Base-by-base conservation (phyloP, 1,284 basidiomycete genomes). In the Pholiota adiposa region DNA sequence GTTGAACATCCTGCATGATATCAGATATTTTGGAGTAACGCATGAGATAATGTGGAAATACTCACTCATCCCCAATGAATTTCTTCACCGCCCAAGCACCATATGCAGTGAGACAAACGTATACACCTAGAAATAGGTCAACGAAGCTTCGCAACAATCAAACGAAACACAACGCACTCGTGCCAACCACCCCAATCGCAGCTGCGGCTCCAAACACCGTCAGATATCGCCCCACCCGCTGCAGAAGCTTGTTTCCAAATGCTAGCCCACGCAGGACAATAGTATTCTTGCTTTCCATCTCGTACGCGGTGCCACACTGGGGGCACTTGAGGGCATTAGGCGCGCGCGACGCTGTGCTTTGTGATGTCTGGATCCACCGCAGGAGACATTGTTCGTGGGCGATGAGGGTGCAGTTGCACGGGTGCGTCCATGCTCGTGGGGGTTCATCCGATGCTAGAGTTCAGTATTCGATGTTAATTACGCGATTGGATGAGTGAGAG, bases 311-410 rank as follows among this genome's bases (percentile, higher is more conserved):
- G 4, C 84, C 81, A 63, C 91, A 93, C 65, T 93, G 92, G 0
- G 92, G 91, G 67, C 92, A 94, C 67, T 90, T 89, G 58, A 90
- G 80, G 0, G 89, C 87, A 65, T 88, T 87, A 2, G 77, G 69
- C 16, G 83, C 79, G n/a, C 79, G 81, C 1, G 78, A 73, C 6
- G 82, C 65, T 53, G 79, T 83, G 38, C 79, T 75, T 66, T 91
- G 87, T 6, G 89, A 81, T 25, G 86, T 80, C 59, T 84, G 80
- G 43, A 93, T 89, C 91, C 91, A 93, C 60, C 85, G 82, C 31
- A 92, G 80, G 19, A 92, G 82, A 75, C 90, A 93, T 0, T 83
- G 74, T 69, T 92, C 88, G 72, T 93, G 92, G 1, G 91, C 90
- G 43, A 93, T 77, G 29, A 93, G 81, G 0, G 91, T 90, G 70